These are phyloP conservation scores for Penicillium macrosclerotiorum DNA, from an alignment of 495 filamentous ascomycete species.

Conservation along the genomic window DNA sequence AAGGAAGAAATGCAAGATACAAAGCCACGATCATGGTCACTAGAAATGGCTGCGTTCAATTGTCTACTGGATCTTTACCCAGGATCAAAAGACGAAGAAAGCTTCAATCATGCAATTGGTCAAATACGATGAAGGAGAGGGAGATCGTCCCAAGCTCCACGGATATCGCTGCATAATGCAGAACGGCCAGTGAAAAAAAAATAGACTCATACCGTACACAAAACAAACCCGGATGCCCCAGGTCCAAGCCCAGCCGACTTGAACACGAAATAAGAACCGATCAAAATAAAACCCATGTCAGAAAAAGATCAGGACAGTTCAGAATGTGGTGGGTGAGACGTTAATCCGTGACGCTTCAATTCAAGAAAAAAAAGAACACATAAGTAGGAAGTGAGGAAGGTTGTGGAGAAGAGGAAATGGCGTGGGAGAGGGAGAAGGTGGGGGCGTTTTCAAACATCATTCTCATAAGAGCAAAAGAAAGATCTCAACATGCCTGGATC, in stretches of 20 bases:
- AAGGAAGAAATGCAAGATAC: too few species aligned
- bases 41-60: too few species aligned
- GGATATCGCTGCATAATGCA: conserved; percentile 41
- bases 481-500: too few species aligned
- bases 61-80: too few species aligned
- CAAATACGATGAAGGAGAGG: conserved; percentile 29
- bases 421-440: conserved; percentile 2
- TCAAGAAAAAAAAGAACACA: conserved; percentile 17
- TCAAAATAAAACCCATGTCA: conserved; percentile 18
- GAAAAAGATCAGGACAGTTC: conserved; percentile 10
- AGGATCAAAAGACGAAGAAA: conserved; percentile 21
- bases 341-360: conserved; percentile 33
- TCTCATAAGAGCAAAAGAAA: conserved; percentile 11
- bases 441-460: conserved; percentile 22
- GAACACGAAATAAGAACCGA: conserved; percentile 12
- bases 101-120: conserved; percentile 39
- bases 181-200: conserved; percentile 24
- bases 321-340: conserved; percentile 24
- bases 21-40: too few species aligned
- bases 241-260: conserved; percentile 16
- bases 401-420: conserved; percentile 1
- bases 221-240: conserved; percentile 23
- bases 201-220: conserved; percentile 28
- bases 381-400: neutral
- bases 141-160: conserved; percentile 29